A percentile compares a stretch with the other conserved stretches of the same genome.
Evolutionary conservation across 2,329 filamentous ascomycete species (phyloP).

Genomic region (Trichoderma koningii): DNA sequence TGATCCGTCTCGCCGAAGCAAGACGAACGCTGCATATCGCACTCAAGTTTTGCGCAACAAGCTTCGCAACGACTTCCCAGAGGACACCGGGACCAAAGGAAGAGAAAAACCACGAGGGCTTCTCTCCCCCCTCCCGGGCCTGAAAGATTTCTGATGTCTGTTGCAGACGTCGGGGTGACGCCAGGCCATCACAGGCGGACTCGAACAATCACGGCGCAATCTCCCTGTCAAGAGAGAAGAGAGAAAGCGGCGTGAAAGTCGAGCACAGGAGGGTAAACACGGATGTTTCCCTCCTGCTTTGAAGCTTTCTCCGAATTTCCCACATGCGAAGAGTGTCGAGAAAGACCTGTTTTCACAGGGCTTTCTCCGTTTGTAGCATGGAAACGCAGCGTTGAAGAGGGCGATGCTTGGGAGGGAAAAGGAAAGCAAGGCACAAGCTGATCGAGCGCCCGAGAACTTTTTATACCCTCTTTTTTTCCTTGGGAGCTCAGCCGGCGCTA

Average conservation of each 20-base stretch:
- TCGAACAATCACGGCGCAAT: background rate
- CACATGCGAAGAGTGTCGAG: constrained; percentile 66
- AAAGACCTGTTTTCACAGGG: constrained; percentile 26
- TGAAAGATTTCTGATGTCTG: constrained; percentile 91
- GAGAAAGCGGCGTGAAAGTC: constrained; percentile 32
- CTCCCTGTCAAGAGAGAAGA: no score
- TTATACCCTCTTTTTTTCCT: constrained; percentile 14
- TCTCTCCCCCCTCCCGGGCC: constrained; percentile 39
- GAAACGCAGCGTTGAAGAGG: constrained; percentile 93
- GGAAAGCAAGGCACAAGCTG: constrained; percentile 39
- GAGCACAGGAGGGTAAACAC: constrained; percentile 33
- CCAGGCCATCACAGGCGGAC: constrained; percentile 84
- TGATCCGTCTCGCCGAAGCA: constrained; percentile 49
- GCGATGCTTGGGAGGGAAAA: constrained; percentile 62
- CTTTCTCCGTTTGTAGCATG: constrained; percentile 79
- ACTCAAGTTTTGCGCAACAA: constrained; percentile 77
- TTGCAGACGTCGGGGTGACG: constrained; percentile 79
- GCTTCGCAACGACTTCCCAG: constrained; percentile 95
- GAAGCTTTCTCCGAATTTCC: constrained; percentile 99
- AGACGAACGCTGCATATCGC: constrained; percentile 81
- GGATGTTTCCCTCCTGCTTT: constrained; percentile 27
- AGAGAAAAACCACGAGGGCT: constrained; percentile 5
- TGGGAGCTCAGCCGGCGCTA: constrained; percentile 8
- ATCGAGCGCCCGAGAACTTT: background rate
- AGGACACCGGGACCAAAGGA: constrained; percentile 51